A percentile compares a stretch with the other conserved stretches of the same genome.
These are phyloP conservation scores for Pleurotus tuoliensis DNA, from an alignment of 768 basidiomycete species.

Conservation along the genomic window DNA sequence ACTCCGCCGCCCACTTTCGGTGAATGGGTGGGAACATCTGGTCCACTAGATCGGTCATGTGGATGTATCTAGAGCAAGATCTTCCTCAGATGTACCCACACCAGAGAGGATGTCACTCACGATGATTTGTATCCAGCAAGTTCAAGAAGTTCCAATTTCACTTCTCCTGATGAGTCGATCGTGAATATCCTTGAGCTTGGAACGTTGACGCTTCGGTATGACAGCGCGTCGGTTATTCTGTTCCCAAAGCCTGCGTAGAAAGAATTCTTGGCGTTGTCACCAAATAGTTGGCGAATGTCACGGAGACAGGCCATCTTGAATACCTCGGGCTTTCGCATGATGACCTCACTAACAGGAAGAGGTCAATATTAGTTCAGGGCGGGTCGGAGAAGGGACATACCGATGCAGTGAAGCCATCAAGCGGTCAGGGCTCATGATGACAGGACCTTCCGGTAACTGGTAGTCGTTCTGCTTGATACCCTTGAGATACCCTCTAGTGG, in stretches of 20 bases:
- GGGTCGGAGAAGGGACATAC: slow-evolving; percentile 35
- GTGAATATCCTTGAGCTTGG: slow-evolving; percentile 95
- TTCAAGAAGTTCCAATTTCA: slow-evolving; percentile 96
- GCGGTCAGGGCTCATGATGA: slow-evolving; percentile 98
- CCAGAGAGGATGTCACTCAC: slow-evolving; percentile 37
- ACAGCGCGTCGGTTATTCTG: slow-evolving; percentile 95
- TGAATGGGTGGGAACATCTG: slow-evolving; percentile 98
- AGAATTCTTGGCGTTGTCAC: slow-evolving; percentile 62
- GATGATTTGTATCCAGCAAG: slow-evolving; percentile 96
- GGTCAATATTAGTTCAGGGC: not conserved
- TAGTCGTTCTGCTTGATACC: slow-evolving; percentile 95
- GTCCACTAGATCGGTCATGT: slow-evolving; percentile 99
- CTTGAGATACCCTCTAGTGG: slow-evolving; percentile 90
- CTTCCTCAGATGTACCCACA: not conserved
- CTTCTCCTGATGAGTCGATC: slow-evolving; percentile 91
- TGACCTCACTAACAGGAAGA: slow-evolving; percentile 70
- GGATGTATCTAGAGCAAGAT: slow-evolving; percentile 69
- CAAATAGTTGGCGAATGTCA: slow-evolving; percentile 91
- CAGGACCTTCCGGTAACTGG: slow-evolving; percentile 95
- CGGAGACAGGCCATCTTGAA: slow-evolving; percentile 99
- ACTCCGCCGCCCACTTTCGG: slow-evolving; percentile 84
- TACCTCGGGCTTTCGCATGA: slow-evolving; percentile 98
- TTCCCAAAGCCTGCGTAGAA: slow-evolving; percentile 99
- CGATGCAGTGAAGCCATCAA: slow-evolving; percentile 92
- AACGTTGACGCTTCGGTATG: slow-evolving; percentile 94